Conservation (phyloP, 768 basidiomycete species). For the Pisolithus sp. region DNA sequence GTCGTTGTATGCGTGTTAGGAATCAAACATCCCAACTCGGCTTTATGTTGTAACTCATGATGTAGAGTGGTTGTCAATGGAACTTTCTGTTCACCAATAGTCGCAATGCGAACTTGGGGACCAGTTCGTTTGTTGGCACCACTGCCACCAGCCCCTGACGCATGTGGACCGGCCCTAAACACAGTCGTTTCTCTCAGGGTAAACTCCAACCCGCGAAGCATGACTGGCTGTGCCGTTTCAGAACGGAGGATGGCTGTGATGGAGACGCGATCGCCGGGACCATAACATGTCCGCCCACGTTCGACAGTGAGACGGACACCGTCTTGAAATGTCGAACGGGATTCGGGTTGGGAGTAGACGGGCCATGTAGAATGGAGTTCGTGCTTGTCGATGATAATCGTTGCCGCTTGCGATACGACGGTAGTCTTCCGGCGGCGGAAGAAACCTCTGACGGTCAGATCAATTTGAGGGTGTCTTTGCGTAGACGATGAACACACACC, state of each 20-base stretch:
- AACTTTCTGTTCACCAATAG: slow-evolving; percentile 65
- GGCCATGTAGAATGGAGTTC: slow-evolving; percentile 94
- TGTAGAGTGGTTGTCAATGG: slow-evolving; percentile 69
- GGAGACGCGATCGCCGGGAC: slow-evolving; percentile 76
- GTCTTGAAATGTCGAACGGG: slow-evolving; percentile 57
- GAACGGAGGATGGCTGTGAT: slow-evolving; percentile 70
- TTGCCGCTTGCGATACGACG: slow-evolving; percentile 58
- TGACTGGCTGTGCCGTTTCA: slow-evolving; percentile 58
- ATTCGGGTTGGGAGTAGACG: slow-evolving; percentile 73
- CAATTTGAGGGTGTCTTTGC: background rate
- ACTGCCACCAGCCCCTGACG: slow-evolving; percentile 4
- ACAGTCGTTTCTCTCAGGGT: slow-evolving; percentile 71
- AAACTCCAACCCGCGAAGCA: slow-evolving; percentile 81
- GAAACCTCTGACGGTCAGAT: slow-evolving; percentile 51
- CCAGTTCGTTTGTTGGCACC: slow-evolving; percentile 46
- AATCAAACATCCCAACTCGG: slow-evolving; percentile 67
- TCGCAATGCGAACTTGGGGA: slow-evolving; percentile 47
- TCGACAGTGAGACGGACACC: slow-evolving; percentile 72
- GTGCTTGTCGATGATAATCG: slow-evolving; percentile 86
- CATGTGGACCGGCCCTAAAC: slow-evolving; percentile 57
- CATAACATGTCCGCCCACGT: slow-evolving; percentile 73
- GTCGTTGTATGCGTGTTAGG: slow-evolving; percentile 72
- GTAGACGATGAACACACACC: slow-evolving; percentile 35
- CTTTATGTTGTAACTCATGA: slow-evolving; percentile 62
- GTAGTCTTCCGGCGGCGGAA: slow-evolving; percentile 74